Evolutionary conservation across 108 stramenopile species (phyloP).

Genomic region (Poteriospumella lacustris): DNA sequence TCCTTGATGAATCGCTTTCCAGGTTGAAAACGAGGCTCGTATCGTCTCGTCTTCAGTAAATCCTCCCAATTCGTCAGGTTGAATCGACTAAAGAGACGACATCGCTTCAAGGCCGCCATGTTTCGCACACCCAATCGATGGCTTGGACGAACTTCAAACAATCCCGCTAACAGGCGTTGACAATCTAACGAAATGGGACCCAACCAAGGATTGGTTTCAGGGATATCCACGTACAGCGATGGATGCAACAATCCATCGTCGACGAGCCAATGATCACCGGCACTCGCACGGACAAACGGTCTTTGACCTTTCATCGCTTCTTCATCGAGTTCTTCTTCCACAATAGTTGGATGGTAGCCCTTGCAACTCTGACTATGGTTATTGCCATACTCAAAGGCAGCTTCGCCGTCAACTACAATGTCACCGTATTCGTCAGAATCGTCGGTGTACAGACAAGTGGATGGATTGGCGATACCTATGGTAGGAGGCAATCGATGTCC

Average conservation of each 20-base stretch:
- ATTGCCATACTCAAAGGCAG: too few relatives aligned
- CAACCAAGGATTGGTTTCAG: neutral
- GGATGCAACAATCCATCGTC: neutral
- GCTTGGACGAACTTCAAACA: neutral
- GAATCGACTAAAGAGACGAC: neutral
- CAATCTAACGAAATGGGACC: neutral
- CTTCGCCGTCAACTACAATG: too few relatives aligned
- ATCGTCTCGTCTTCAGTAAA: neutral
- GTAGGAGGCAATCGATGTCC: too few relatives aligned
- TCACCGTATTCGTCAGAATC: too few relatives aligned
- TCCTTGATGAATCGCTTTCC: slow-evolving; percentile 10
- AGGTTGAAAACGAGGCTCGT: slow-evolving; percentile 2
- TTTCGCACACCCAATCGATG: neutral
- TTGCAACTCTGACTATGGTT: too few relatives aligned
- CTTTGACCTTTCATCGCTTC: neutral
- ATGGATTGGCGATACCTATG: too few relatives aligned
- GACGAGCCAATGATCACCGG: slow-evolving; percentile 4
- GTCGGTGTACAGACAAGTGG: too few relatives aligned
- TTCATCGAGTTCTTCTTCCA: too few relatives aligned
- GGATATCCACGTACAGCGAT: neutral
- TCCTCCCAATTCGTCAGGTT: neutral
- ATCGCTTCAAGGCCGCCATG: neutral
- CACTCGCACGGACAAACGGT: neutral
- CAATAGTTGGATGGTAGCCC: too few relatives aligned
- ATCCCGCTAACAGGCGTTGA: neutral